Base-by-base conservation (phyloP, 495 filamentous ascomycete species). In the Podospora sp. region DNA sequence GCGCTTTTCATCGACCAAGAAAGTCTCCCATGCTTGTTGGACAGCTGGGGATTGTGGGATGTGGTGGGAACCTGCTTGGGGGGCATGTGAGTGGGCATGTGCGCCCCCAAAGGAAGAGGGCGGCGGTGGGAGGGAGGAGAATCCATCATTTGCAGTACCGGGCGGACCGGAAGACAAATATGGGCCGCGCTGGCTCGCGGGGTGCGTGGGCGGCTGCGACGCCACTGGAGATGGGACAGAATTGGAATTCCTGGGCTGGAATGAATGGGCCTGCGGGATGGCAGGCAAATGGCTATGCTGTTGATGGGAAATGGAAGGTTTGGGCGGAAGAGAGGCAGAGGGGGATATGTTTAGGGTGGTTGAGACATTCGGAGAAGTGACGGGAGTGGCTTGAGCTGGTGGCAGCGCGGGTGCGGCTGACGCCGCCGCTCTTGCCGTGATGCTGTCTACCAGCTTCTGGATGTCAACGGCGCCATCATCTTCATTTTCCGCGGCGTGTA, bases 1-100 rank as follows among this genome's bases (percentile, higher is more conserved):
- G 4, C 67, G 68, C 59, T 71, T 88, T 60, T 93, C 95, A 70
- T 97, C 93, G 9, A 85, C 88, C 33, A 95, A 80, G 75, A 97
- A 99, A 36, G 88, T 85, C 59, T 97, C 92, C 77, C 92, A 98
- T 56, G 83, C 85, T 74, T 89, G 89, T 72, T 94, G 87, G 21
- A 26, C 53, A 4, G 71, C 65, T 35, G 56, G 35, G 27, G 60
- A 49, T 20, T 63, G 65, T 21, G 33, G 25, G 84, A 84, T 85
- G 85, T 89, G 61, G 27, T 59, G 60, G 35, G 61, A 20, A 57
- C 24, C 59, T 12, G 65, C 36, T 35, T 40, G n/a, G 24, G 55
- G 65, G 33, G 33, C 49, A 62, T 69, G 66, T 25, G 40, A 16
- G 16, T 69, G 76, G 27, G 59, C 61, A 52, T 74, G 70, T 50